Conservation (phyloP, 1,284 basidiomycete species). For the Cryptococcus sp. region DNA sequence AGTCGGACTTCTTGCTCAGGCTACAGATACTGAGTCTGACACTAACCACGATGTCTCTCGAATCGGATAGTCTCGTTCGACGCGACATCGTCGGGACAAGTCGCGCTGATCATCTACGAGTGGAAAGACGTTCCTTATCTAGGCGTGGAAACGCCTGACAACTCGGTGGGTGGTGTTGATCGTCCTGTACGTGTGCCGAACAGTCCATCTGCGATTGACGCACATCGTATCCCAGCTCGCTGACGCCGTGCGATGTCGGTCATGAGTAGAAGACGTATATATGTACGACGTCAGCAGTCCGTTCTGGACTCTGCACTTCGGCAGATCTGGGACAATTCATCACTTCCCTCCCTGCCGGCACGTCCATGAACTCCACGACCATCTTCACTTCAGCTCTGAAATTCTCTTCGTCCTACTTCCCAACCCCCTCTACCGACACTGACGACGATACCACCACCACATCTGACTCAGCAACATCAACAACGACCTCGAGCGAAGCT, state of each 20-base stretch:
- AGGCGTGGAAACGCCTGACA: conserved; percentile 59
- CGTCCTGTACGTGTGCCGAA: conserved; percentile 35
- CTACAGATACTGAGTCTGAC: not conserved
- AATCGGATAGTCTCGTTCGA: conserved; percentile 73
- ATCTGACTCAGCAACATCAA: conserved; percentile 1
- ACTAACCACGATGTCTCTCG: not conserved
- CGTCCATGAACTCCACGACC: conserved; percentile 64
- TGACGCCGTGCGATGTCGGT: not conserved
- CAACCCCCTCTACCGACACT: conserved; percentile 8
- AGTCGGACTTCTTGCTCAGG: conserved; percentile 27
- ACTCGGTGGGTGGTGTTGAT: conserved; percentile 35
- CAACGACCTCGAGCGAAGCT: not conserved
- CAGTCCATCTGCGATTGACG: conserved; percentile 1
- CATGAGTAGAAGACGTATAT: conserved; percentile 81
- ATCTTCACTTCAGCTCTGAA: conserved; percentile 56
- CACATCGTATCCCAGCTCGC: conserved; percentile 10
- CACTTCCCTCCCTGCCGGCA: conserved; percentile 65
- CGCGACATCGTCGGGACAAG: conserved; percentile 73
- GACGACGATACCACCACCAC: conserved; percentile 11
- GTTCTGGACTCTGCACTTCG: conserved; percentile 67
- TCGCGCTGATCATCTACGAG: conserved; percentile 94
- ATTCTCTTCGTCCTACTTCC: conserved; percentile 30
- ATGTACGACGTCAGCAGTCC: conserved; percentile 62
- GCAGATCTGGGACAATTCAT: conserved; percentile 82
- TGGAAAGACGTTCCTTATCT: conserved; percentile 84